Conservation (phyloP, 129 eudicot genomes). For the Dittrichia graveolens region DNA sequence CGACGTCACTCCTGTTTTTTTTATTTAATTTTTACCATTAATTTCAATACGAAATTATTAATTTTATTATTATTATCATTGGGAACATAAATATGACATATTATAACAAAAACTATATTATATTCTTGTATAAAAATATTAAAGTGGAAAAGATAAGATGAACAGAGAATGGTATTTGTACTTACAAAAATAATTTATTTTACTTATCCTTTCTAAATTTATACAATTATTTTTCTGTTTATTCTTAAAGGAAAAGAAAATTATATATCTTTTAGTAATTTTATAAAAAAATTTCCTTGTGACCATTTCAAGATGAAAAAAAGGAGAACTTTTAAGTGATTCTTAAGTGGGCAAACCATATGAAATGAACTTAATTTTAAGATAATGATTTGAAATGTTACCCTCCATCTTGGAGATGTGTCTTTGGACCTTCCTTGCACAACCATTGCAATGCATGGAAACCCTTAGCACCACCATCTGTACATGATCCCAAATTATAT, state of each 20-base stretch:
- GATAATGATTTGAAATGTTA: conserved; percentile 26
- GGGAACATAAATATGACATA: conserved; percentile 17
- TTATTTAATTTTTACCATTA: conserved; percentile 16
- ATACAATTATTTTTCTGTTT: too few relatives aligned
- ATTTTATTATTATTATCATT: conserved; percentile 10
- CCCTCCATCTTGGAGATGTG: conserved; percentile 96
- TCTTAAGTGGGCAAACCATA: not conserved
- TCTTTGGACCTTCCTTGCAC: conserved; percentile 90
- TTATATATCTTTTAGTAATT: too few relatives aligned
- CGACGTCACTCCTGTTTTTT: conserved; percentile 78
- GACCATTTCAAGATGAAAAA: not conserved
- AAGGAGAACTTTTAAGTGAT: not conserved
- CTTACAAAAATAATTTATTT: not conserved
- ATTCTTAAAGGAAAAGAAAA: too few relatives aligned
- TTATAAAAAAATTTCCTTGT: not conserved
- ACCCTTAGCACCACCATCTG: conserved; percentile 93
- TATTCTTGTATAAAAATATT: not conserved
- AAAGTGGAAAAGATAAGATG: not conserved
- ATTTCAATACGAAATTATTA: not conserved
- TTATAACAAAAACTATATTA: not conserved
- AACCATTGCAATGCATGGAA: conserved; percentile 98
- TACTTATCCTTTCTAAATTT: not conserved
- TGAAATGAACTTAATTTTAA: conserved; percentile 5
- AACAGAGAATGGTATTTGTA: not conserved
- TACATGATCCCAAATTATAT: conserved; percentile 16